phyloP scores from a whole-genome alignment of 345 rosid species.

The Lepidium sativum region DNA sequence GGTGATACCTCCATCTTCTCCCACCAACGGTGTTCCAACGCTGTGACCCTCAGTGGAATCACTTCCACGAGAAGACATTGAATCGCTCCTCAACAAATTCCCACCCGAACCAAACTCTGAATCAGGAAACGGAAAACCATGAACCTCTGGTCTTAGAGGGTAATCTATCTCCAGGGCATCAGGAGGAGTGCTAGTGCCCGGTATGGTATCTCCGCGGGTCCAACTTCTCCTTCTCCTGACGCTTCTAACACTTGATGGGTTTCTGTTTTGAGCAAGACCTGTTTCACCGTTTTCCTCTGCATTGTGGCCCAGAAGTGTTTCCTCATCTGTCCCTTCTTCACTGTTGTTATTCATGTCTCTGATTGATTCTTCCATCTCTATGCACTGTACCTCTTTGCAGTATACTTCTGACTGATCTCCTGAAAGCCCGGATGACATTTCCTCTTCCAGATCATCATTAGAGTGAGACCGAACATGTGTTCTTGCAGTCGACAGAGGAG shows the following conservation, averaged over 20 bases:
- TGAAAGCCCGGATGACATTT: conserved; percentile 15
- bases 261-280: conserved; percentile 37
- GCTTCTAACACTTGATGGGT: conserved; percentile 43
- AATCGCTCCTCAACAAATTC: conserved; percentile 54
- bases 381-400: conserved; percentile 87
- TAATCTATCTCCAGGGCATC: conserved; percentile 47
- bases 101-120: conserved; percentile 30
- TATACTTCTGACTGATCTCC: conserved; percentile 50
- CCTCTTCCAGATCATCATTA: conserved; percentile 29
- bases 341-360: conserved; percentile 35
- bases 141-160: conserved; percentile 60
- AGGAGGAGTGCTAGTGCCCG: conserved; percentile 61
- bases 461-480: conserved; percentile 31
- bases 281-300: conserved; percentile 32
- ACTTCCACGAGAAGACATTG: conserved; percentile 70
- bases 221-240: conserved; percentile 40
- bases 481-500: conserved; percentile 38
- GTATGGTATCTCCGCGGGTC: conserved; percentile 45
- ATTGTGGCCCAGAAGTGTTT: conserved; percentile 6
- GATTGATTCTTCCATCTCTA: conserved; percentile 50
- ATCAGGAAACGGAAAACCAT: conserved; percentile 30
- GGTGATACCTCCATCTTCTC: conserved; percentile 58
- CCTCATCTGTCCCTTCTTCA: conserved; percentile 12
- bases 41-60: conserved; percentile 47
- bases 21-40: conserved; percentile 36